phyloP scores from a whole-genome alignment of 208 protist genomes.

The Leishmania gerbilli region DNA sequence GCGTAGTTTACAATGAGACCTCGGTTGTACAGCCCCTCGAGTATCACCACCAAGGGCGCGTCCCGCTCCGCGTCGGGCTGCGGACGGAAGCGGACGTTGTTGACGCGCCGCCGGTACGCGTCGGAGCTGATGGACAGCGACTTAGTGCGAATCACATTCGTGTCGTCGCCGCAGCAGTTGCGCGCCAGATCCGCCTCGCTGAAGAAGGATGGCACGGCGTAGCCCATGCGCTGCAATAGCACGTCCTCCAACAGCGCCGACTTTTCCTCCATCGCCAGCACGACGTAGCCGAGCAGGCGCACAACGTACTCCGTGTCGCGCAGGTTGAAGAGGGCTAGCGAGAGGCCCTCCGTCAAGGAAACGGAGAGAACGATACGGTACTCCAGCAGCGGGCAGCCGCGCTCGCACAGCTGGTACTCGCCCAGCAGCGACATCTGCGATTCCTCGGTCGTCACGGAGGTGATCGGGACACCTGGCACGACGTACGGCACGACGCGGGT shows the following conservation, averaged over 20 bases:
- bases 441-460: slow-evolving; percentile 46
- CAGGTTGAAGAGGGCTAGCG: slow-evolving; percentile 70
- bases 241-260: slow-evolving; percentile 75
- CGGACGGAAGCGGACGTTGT: slow-evolving; percentile 70
- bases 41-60: slow-evolving; percentile 58
- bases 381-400: slow-evolving; percentile 20
- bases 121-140: slow-evolving; percentile 53
- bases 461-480: slow-evolving; percentile 56
- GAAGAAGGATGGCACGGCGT: slow-evolving; percentile 48
- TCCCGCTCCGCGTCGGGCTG: slow-evolving; percentile 20
- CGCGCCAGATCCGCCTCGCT: slow-evolving; percentile 64
- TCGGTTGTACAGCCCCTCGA: slow-evolving; percentile 87
- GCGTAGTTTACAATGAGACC: slow-evolving; percentile 79
- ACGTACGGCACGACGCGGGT: slow-evolving; percentile 59
- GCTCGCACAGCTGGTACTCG: slow-evolving; percentile 45
- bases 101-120: slow-evolving; percentile 66
- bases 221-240: slow-evolving; percentile 82
- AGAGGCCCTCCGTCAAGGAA: slow-evolving; percentile 59
- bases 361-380: slow-evolving; percentile 55
- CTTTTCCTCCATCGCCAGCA: slow-evolving; percentile 68
- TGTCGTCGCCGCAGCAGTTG: slow-evolving; percentile 75
- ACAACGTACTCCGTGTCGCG: slow-evolving; percentile 75
- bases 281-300: slow-evolving; percentile 57
- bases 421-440: slow-evolving; percentile 56
- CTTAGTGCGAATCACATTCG: slow-evolving; percentile 53